Evolutionary conservation across 2,329 filamentous ascomycete species (phyloP).

Genomic region (Aspergillus awamori): DNA sequence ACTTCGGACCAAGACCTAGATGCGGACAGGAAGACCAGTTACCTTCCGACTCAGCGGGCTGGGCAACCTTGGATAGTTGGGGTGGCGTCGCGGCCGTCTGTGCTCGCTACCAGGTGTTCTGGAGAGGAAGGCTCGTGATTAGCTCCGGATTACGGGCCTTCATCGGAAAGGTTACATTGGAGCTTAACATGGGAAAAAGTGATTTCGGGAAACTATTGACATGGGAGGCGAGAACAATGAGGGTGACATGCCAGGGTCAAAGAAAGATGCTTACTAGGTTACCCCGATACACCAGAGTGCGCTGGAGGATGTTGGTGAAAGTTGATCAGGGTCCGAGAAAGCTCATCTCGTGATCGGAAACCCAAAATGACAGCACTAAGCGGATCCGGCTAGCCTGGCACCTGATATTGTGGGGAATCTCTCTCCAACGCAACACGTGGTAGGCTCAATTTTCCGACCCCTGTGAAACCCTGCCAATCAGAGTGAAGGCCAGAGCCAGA

Average conservation of each 20-base stretch:
- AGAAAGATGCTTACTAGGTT: not conserved
- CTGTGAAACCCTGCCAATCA: not conserved
- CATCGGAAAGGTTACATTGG: not conserved
- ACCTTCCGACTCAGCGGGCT: not conserved
- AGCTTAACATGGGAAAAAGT: not conserved
- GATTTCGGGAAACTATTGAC: not conserved
- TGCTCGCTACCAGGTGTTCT: not conserved
- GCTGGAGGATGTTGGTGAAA: too few relatives aligned
- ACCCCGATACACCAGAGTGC: not conserved
- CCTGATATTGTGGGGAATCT: not conserved
- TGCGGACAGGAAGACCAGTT: not conserved
- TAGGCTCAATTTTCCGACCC: conserved; percentile 2
- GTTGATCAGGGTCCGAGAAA: not conserved
- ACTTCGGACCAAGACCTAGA: not conserved
- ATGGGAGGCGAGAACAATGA: not conserved
- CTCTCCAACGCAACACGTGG: not conserved
- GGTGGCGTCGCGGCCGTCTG: not conserved
- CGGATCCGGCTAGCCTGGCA: not conserved
- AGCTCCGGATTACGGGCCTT: not conserved
- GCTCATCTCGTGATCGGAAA: not conserved
- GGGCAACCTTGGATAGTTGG: not conserved
- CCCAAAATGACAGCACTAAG: not conserved
- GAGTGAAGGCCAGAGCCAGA: not conserved
- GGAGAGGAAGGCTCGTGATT: not conserved
- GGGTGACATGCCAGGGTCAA: not conserved